Base-by-base conservation (phyloP, 805 yeast genomes). In the Starmera amethionina region DNA sequence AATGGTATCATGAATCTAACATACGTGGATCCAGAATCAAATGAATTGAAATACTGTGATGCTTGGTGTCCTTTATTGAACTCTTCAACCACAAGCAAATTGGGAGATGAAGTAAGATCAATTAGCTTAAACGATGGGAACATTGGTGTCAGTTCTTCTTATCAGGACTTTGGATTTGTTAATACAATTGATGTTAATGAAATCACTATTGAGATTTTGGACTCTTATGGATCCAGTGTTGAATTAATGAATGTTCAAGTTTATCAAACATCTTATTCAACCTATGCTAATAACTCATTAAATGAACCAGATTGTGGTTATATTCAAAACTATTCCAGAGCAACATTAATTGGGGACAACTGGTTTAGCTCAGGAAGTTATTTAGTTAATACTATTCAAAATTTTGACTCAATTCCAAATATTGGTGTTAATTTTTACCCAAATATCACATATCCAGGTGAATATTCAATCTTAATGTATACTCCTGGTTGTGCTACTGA, bases 1-100 rank as follows among this genome's bases (percentile, higher is more conserved):
- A 73, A 79, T 48, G 86, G 97, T 47, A 90, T 90, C 45, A 84
- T 93, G 96, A 93, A 93, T 57, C 59, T 93, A 47, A 77, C 94
- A 0, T 93, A 88, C 52, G 64, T 83, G 18, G 90, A 90, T 54
- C 95, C 95, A 3, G 44, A 55, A 0, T 71, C 86, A 2, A 77
- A 81, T 37, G 61, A 67, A n/a, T 38, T 71, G 4, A 56, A 62
- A 13, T 63, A 64, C 54, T 93, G 98, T 66, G 96, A 88, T 58
- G 94, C 96, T 1, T 81, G 75, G 72, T 93, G 98, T 60, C 95
- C 96, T 1, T 64, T 90, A 22, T 61, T 71, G 2, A 67, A 68
- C 27, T 56, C 58, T 11, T 42, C 66, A 0, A 22, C 52, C 57
- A 3, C 56, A 81, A 36, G 34, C 51, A 30, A 43, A 34, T 41